Conservation (phyloP, 768 basidiomycete genomes). For the Lyophyllum atratum region DNA sequence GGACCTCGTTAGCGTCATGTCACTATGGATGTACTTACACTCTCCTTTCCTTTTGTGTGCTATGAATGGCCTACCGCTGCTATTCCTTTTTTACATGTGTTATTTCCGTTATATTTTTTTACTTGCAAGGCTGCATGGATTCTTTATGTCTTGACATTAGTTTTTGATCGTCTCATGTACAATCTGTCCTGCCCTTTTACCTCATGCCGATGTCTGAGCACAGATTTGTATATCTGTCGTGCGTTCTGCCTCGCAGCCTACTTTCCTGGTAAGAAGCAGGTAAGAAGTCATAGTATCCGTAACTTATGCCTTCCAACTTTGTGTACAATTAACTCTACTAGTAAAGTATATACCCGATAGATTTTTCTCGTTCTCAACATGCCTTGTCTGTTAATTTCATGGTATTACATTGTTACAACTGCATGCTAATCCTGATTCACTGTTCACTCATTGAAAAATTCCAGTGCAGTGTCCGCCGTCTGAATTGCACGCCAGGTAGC, state of each 20-base stretch:
- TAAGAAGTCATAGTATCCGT: no score
- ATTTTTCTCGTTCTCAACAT: background rate
- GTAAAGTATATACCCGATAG: slow-evolving; percentile 3
- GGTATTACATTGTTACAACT: background rate
- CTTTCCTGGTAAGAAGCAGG: no score
- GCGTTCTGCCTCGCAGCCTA: background rate
- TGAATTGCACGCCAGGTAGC: slow-evolving; percentile 70
- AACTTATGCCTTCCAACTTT: no score
- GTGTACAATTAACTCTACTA: slow-evolving; percentile 16
- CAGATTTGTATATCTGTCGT: slow-evolving; percentile 7
- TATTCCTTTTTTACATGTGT: slow-evolving; percentile 11
- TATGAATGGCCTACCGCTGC: slow-evolving; percentile 17
- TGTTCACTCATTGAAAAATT: slow-evolving; percentile 73
- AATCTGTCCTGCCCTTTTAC: background rate
- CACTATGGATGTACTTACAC: background rate
- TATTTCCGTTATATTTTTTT: slow-evolving; percentile 14
- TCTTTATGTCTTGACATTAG: slow-evolving; percentile 16
- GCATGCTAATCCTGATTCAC: slow-evolving; percentile 29
- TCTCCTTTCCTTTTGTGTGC: slow-evolving; percentile 13
- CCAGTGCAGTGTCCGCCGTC: slow-evolving; percentile 53
- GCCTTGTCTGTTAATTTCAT: background rate
- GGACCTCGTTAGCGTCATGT: background rate
- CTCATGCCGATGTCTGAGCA: background rate
- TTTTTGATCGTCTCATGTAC: slow-evolving; percentile 9
- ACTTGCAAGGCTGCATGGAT: slow-evolving; percentile 15